Base-by-base conservation (phyloP, 2,329 filamentous ascomycete genomes). In the Monilinia polystroma region DNA sequence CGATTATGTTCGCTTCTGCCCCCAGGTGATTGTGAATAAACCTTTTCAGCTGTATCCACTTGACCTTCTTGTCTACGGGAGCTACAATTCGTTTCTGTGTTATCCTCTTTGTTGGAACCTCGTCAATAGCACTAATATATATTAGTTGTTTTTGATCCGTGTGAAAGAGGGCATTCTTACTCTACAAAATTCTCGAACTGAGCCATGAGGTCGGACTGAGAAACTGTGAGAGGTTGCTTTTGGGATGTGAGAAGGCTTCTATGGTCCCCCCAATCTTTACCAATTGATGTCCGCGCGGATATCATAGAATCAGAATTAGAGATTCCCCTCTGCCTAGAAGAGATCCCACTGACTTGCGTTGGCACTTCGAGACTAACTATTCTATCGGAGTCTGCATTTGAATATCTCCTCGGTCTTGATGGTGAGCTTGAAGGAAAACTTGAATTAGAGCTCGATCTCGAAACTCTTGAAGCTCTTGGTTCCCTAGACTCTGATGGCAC, bases 111-210 rank as follows among this genome's bases (percentile, higher is more conserved):
- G 32, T 54, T 1, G 64, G 64, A 12, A 66, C 55, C 43, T 62
- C 51, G 16, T 66, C 55, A 20, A 60, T 54, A 11, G 55, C 57
- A 59, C 64, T 66, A 35, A 29, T 35, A 3, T 35, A 7, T 32
- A 38, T 66, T 23, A 47, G 41, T 29, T 32, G 20, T n/a, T 11
- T 5, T 18, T 60, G 14, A 12, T 18, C 4, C 18, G 12, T 14
- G 2, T n/a, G 7, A 23, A 35, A 43, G 5, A 16, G 52, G 7
- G 4, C 10, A 43, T 20, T n/a, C 63, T 66, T 53, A 66, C 55
- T 66, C 56, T 26, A 66, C 64, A 62, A 62, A 66, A 20, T 51
- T 45, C 41, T 54, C 55, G 16, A 66, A 66, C 45, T 66, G 64
- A 3, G 32, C 35, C 64, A 66, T 66, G 10, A 66, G 14, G 2